Conservation (phyloP, 768 basidiomycete genomes). For the Clathrus columnatus region DNA sequence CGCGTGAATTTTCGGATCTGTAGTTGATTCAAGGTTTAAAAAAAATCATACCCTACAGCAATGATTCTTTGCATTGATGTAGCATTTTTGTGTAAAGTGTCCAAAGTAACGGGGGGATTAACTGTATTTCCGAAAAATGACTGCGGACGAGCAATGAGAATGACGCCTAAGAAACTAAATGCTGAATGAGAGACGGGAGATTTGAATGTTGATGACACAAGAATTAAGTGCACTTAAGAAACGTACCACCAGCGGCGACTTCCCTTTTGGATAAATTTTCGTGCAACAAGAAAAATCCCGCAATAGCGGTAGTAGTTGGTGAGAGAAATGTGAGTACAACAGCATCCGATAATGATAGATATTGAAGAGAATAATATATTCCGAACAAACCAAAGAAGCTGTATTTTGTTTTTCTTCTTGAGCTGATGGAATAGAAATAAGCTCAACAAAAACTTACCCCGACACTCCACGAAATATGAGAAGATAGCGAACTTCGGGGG, state of each 20-base stretch:
- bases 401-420: background rate
- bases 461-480: slow-evolving; percentile 50
- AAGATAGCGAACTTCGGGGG: slow-evolving; percentile 53
- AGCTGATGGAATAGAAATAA: background rate
- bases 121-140: slow-evolving; percentile 51
- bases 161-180: slow-evolving; percentile 62
- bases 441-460: slow-evolving; percentile 35
- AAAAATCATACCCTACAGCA: slow-evolving; percentile 44
- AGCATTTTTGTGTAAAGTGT: slow-evolving; percentile 8
- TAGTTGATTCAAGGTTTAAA: background rate
- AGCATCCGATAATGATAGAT: slow-evolving; percentile 71
- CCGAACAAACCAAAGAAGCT: slow-evolving; percentile 70
- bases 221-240: background rate
- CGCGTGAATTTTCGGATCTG: background rate
- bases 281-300: slow-evolving; percentile 52
- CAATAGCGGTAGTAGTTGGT: slow-evolving; percentile 55
- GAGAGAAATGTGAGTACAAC: slow-evolving; percentile 68
- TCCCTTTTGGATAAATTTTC: slow-evolving; percentile 51
- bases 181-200: slow-evolving; percentile 25
- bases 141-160: slow-evolving; percentile 72
- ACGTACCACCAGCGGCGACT: slow-evolving; percentile 43
- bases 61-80: slow-evolving; percentile 36
- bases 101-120: background rate
- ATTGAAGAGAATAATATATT: slow-evolving; percentile 63
- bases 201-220: background rate